Evolutionary conservation across 202 grass and related monocot species (phyloP).

Genomic region (Zizania palustris): DNA sequence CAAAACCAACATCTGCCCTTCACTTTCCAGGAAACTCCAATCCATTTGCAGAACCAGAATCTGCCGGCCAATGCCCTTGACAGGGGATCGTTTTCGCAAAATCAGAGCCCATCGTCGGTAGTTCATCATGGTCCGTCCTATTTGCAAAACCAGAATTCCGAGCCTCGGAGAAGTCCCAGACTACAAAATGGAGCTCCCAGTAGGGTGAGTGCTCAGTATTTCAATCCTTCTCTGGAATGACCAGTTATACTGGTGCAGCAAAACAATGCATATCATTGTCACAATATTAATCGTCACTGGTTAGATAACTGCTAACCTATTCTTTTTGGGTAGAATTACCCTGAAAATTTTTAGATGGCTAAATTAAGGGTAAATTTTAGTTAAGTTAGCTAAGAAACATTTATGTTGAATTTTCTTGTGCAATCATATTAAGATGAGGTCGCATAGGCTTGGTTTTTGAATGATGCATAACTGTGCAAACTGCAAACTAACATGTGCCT

Average conservation of each 20-base stretch:
- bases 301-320: not conserved
- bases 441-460: not conserved
- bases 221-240: not conserved
- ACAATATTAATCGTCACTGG: not conserved
- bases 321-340: not conserved
- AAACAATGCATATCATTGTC: not conserved
- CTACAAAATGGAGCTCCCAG: conserved; percentile 44
- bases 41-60: not conserved
- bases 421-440: not conserved
- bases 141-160: conserved; percentile 10
- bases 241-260: not conserved
- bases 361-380: not conserved
- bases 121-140: not conserved
- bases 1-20: not conserved
- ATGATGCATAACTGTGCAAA: not conserved
- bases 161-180: conserved; percentile 46
- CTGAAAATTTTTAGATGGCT: not conserved
- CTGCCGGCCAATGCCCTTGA: not conserved
- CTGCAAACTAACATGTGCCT: not conserved
- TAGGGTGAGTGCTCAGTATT: conserved; percentile 42
- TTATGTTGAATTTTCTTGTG: not conserved
- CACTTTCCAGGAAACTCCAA: not conserved
- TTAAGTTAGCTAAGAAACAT: not conserved
- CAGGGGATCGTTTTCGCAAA: not conserved
- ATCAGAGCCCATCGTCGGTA: not conserved